Evolutionary conservation across 140 eudicot genomes (phyloP).

Genomic region (Ambrosia hybrid): DNA sequence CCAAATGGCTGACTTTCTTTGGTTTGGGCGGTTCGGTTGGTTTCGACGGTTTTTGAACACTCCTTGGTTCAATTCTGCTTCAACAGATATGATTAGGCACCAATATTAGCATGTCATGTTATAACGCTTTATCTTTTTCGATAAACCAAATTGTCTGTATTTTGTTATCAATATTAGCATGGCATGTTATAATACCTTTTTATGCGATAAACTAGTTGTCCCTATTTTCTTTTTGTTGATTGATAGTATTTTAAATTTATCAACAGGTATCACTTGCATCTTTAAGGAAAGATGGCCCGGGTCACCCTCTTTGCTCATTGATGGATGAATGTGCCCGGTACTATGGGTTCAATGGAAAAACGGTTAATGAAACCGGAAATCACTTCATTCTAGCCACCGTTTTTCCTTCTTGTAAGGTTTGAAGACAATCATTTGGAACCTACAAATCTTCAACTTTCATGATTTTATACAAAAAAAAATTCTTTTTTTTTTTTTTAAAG

Average conservation of each 20-base stretch:
- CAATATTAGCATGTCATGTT: background rate
- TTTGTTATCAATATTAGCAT: background rate
- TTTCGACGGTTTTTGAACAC: no score
- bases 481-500: background rate
- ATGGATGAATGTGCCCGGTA: constrained; percentile 49
- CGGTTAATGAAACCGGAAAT: constrained; percentile 51
- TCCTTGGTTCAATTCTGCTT: background rate
- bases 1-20: no score
- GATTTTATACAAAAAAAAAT: background rate
- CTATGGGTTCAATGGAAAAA: constrained; percentile 44
- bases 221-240: background rate
- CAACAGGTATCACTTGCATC: constrained; percentile 82
- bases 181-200: constrained; percentile 3
- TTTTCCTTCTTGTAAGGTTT: constrained; percentile 81
- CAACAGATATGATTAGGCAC: background rate
- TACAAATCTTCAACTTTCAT: background rate
- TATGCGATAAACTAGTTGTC: background rate
- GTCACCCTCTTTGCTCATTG: constrained; percentile 60
- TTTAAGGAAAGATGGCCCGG: constrained; percentile 31
- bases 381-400: constrained; percentile 80
- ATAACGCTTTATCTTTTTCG: background rate
- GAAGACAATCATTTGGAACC: constrained; percentile 22
- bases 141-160: background rate
- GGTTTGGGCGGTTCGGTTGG: no score
- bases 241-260: constrained; percentile 8